Base-by-base conservation (phyloP, 805 yeast genomes). In the Saccharomycopsis sp. region DNA sequence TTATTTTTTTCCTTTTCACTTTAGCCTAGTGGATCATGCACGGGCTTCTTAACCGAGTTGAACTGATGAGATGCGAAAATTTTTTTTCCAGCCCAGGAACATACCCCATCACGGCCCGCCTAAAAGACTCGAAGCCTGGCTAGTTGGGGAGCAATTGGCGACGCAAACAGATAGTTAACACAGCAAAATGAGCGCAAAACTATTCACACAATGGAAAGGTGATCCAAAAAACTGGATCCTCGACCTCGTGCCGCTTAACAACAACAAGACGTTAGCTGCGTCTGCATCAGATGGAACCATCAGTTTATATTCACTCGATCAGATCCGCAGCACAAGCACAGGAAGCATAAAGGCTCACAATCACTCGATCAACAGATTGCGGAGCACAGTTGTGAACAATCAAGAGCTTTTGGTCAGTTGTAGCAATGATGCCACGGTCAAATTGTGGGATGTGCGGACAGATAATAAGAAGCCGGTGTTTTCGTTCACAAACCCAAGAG, bases 221-320 rank as follows among this genome's bases (percentile, higher is more conserved):
- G 49, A 73, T 65, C 70, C 71, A 12, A 77, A 74, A 25, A 78
- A 77, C 57, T 84, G 89, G 89, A 78, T 80, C 0, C 69, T 83
- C 9, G 72, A 73, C 14, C 63, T 82, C 17, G 68, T 66, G 1
- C 66, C 69, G 1, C 62, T 75, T 8, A 56, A 63, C 2, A 61
- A 68, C 7, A 70, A 70, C n/a, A 74, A 75, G 0, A 64, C 82
- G n/a, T 20, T 60, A 8, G 74, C 75, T 2, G 72, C 78, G 0
- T 73, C 85, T 0, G 69, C 78, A 22, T 75, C 83, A 38, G 72
- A 74, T 56, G 89, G 89, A 1, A 60, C 67, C 0, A 57, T 84
- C 1, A 68, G 72, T n/a, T 52, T 74, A 1, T 76, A 73, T 61
- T 71, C 77, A 24, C 54, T 74, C 20, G 71, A 67, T 34, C 54